Base-by-base conservation (phyloP, 179 eudicot genomes). In the Nepenthes alata region DNA sequence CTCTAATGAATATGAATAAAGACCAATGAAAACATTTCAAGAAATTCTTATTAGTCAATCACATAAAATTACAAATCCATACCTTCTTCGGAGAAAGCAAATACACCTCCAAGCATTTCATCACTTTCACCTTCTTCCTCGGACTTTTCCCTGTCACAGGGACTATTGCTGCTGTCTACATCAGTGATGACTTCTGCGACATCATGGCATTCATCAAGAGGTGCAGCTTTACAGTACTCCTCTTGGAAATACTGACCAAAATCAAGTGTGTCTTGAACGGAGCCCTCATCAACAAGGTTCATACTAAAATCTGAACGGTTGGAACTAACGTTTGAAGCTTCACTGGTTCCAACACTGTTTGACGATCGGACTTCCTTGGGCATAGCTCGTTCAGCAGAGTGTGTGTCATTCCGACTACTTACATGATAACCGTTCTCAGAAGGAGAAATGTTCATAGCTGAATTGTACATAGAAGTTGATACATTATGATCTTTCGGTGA, bases 61-160 rank as follows among this genome's bases (percentile, higher is more conserved):
- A 7, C 8, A 41, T 41, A 41, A 41, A 41, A 41, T 7, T 41
- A 7, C 45, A 50, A 50, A 11, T 50, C 53, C 53, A 7, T 72
- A 93, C 99, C 97, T 94, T 94, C 90, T 79, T 94, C 96, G 41
- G 95, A 81, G 72, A 94, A 90, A 68, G 83, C 88, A 73, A 94
- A 90, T 37, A 94, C 79, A 60, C 93, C 88, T 71, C 97, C 97
- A 67, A 90, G 87, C 84, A 89, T 74, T 57, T 84, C 91, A 66
- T 87, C 96, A 65, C 70, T 77, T 63, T 90, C 99, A 64, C 70
- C 95, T 78, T 87, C 94, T 69, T 90, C 94, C 70, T 87, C 97
- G 0, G 80, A 67, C 77, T 83, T 85, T 25, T 70, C 85, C 70
- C 77, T 85, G 58, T 77, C 74, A 34, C 75, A 67, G 65, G 77